Evolutionary conservation across 768 basidiomycete genomes (phyloP).

Genomic region (Lactarius sanguifluus): DNA sequence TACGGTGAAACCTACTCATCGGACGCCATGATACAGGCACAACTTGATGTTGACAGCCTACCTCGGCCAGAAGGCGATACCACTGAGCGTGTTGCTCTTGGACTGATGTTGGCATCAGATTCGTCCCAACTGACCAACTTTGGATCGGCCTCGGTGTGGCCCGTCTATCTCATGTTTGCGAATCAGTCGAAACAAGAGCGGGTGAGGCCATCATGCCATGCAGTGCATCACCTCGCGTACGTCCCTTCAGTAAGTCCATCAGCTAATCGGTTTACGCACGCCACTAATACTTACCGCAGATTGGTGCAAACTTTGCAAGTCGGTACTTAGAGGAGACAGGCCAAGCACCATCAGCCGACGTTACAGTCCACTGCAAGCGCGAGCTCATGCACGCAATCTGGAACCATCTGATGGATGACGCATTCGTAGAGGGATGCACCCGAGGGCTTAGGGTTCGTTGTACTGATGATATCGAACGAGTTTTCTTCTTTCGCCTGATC

Average conservation of each 20-base stretch:
- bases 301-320: background rate
- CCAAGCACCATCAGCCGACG: background rate
- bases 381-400: slow-evolving; percentile 33
- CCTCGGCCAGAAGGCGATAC: background rate
- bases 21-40: background rate
- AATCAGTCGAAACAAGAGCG: background rate
- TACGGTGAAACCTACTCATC: background rate
- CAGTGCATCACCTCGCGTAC: background rate
- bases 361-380: slow-evolving; percentile 30
- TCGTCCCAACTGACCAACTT: background rate
- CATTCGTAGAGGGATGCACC: slow-evolving; percentile 31
- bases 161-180: too few species aligned
- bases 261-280: too few species aligned
- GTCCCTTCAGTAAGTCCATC: background rate
- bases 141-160: background rate
- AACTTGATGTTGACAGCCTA: background rate
- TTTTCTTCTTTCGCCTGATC: slow-evolving; percentile 31
- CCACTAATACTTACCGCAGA: too few species aligned
- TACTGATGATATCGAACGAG: slow-evolving; percentile 29
- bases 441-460: slow-evolving; percentile 11
- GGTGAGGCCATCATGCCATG: background rate
- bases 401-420: slow-evolving; percentile 28
- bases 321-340: background rate
- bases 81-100: background rate
- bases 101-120: background rate